Evolutionary conservation across 306 rosid genomes (phyloP).

Genomic region (Crotalaria pallida): DNA sequence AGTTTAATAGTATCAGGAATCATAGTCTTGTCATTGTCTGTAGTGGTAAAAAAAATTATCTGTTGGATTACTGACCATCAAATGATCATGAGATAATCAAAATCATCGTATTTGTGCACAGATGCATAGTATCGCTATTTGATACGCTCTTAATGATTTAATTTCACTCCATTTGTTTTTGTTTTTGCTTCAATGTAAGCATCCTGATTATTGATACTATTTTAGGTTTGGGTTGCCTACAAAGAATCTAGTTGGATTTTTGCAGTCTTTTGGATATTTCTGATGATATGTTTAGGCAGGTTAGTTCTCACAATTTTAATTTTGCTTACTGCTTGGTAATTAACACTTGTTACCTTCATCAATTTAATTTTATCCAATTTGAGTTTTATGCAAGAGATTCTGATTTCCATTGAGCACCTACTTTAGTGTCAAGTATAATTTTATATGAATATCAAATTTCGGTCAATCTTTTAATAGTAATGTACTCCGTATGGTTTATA

Average conservation of each 20-base stretch:
- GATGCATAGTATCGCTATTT: neutral
- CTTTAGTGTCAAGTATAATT: neutral
- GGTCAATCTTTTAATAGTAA: neutral
- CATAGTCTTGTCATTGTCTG: neutral
- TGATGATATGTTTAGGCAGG: slow-evolving; percentile 79
- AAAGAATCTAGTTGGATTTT: slow-evolving; percentile 62
- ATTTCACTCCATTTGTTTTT: neutral
- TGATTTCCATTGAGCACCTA: neutral
- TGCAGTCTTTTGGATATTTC: slow-evolving; percentile 58
- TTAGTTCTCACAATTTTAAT: slow-evolving; percentile 29
- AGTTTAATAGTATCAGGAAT: neutral
- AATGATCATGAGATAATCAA: slow-evolving; percentile 3
- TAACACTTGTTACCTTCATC: neutral
- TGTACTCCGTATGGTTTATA: too few relatives aligned
- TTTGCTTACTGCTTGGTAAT: neutral
- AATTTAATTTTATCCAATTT: neutral
- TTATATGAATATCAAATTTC: neutral
- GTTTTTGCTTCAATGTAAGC: slow-evolving; percentile 9
- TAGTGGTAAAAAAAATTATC: slow-evolving; percentile 9
- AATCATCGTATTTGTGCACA: neutral
- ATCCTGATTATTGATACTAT: slow-evolving; percentile 13
- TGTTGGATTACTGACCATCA: neutral
- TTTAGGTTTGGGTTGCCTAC: slow-evolving; percentile 83
- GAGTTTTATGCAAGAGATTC: slow-evolving; percentile 6
- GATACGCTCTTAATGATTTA: neutral